These are phyloP conservation scores for Phytomonas sp. DNA, from an alignment of 208 protist species.

Conservation along the genomic window DNA sequence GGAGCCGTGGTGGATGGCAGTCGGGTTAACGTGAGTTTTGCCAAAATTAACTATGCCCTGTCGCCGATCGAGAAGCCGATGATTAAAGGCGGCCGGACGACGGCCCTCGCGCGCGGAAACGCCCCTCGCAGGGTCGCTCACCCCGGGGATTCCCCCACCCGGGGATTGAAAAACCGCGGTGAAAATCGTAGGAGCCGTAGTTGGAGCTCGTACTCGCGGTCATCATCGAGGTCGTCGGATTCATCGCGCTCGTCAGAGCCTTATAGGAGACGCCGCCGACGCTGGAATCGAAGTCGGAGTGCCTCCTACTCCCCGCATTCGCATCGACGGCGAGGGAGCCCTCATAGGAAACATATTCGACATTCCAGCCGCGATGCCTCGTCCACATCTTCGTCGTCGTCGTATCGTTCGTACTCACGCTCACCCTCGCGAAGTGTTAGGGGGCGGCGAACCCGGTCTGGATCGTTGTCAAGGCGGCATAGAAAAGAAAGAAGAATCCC, in stretches of 20 bases:
- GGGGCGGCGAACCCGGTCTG: background rate
- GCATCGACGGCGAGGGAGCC: background rate
- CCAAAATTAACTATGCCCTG: conserved; percentile 14
- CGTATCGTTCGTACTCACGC: background rate
- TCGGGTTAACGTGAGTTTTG: conserved; percentile 30
- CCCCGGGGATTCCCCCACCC: background rate
- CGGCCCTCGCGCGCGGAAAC: background rate
- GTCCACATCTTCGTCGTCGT: background rate
- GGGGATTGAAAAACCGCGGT: background rate
- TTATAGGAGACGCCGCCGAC: background rate
- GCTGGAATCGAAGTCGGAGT: background rate
- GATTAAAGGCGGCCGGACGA: background rate
- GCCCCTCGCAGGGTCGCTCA: background rate
- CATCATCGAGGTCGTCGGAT: background rate
- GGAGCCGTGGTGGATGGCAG: conserved; percentile 33
- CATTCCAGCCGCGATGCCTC: background rate
- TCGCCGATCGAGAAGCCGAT: conserved; percentile 1
- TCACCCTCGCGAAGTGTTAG: background rate
- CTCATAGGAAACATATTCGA: background rate
- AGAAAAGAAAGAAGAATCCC: background rate
- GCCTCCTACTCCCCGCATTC: background rate
- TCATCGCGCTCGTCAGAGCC: background rate
- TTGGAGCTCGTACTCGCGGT: background rate
- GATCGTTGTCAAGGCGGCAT: background rate
- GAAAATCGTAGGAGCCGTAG: background rate